Conservation (phyloP, 2,329 filamentous ascomycete species). For the Alternaria metachromatica region DNA sequence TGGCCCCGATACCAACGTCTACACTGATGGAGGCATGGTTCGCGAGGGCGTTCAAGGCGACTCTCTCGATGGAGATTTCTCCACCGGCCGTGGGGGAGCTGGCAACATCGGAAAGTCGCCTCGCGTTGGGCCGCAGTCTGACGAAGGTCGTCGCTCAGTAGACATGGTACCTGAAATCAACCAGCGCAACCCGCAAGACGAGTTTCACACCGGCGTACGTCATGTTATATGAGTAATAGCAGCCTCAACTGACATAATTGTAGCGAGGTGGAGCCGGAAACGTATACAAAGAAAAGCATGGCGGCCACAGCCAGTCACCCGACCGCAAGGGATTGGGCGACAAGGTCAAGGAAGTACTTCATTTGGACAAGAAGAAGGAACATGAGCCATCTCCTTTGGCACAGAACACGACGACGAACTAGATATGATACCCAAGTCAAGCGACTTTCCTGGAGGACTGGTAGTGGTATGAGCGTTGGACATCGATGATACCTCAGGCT, state of each 20-base stretch:
- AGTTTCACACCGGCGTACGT: slow-evolving; percentile 57
- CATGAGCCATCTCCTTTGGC: slow-evolving; percentile 38
- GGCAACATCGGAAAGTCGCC: slow-evolving; percentile 53
- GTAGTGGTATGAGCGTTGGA: slow-evolving; percentile 17
- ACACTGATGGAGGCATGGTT: slow-evolving; percentile 55
- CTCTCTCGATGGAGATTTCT: slow-evolving; percentile 49
- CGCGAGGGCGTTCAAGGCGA: slow-evolving; percentile 54
- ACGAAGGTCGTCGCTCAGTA: slow-evolving; percentile 39
- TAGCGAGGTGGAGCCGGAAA: slow-evolving; percentile 56
- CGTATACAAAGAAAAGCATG: slow-evolving; percentile 56
- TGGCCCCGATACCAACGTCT: slow-evolving; percentile 57
- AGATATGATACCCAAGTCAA: slow-evolving; percentile 29
- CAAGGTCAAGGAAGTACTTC: slow-evolving; percentile 53
- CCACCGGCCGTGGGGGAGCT: slow-evolving; percentile 40
- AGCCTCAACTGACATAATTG: slow-evolving; percentile 15
- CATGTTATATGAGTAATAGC: neutral
- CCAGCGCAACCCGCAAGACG: slow-evolving; percentile 48
- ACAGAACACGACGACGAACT: slow-evolving; percentile 28
- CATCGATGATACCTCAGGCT: slow-evolving; percentile 19
- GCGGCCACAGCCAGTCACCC: slow-evolving; percentile 51
- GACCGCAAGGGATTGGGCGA: slow-evolving; percentile 50
- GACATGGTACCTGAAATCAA: slow-evolving; percentile 55
- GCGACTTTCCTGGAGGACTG: slow-evolving; percentile 6
- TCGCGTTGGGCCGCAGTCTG: slow-evolving; percentile 32
- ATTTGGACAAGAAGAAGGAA: slow-evolving; percentile 47